phyloP scores from a whole-genome alignment of 495 filamentous ascomycete species.

The Xylaria palmicola region DNA sequence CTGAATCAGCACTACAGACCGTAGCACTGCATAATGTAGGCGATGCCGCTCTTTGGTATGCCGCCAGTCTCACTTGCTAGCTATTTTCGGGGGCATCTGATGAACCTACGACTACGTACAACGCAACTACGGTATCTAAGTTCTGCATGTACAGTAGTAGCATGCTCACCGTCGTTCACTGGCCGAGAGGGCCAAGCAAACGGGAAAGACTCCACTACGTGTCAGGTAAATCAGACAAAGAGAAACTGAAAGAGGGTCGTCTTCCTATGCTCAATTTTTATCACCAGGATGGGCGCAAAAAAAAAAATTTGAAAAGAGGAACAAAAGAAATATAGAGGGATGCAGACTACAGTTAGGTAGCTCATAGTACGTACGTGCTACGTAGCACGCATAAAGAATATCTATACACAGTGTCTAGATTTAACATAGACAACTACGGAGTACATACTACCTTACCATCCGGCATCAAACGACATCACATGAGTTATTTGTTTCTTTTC shows the following conservation, averaged over 20 bases:
- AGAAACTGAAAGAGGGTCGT: neutral
- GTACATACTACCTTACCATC: no score
- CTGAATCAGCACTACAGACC: conserved; percentile 8
- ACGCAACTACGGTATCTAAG: neutral
- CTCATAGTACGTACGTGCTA: no score
- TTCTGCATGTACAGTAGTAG: neutral
- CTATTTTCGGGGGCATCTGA: neutral
- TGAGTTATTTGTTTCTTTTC: neutral
- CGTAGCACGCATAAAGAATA: no score
- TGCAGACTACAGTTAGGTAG: no score
- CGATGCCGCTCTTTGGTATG: conserved; percentile 6
- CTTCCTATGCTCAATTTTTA: no score
- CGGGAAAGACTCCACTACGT: neutral
- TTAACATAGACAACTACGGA: neutral
- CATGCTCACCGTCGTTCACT: no score
- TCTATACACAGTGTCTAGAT: neutral
- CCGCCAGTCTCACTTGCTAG: neutral
- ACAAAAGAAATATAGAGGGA: no score
- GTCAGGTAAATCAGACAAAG: neutral
- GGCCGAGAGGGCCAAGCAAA: no score
- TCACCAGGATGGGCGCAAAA: no score
- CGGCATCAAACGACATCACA: neutral
- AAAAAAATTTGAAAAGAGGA: no score
- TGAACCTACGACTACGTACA: neutral
- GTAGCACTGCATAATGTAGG: neutral